phyloP scores from a whole-genome alignment of 192 early-diverging fungal species.

The Podila clonocystis region DNA sequence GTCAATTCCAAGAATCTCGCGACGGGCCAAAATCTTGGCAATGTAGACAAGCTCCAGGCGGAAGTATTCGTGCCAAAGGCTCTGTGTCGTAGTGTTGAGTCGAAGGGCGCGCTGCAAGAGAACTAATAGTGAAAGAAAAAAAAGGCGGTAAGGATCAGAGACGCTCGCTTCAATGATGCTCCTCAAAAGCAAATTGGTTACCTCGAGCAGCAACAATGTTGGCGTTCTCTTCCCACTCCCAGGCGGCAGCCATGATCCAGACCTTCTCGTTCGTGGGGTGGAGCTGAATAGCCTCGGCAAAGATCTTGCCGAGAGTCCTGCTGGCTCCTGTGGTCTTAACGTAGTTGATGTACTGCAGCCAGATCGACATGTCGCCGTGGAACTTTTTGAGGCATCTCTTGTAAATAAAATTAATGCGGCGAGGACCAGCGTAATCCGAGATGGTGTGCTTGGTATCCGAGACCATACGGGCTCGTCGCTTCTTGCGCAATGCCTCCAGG shows the following conservation, averaged over 20 bases:
- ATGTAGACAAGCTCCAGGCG: slow-evolving; percentile 90
- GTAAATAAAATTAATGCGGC: slow-evolving; percentile 84
- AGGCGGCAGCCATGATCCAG: slow-evolving; percentile 93
- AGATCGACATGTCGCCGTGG: slow-evolving; percentile 79
- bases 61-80: slow-evolving; percentile 95
- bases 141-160: neutral
- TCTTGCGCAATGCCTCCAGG: slow-evolving; percentile 82
- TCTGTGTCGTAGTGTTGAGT: slow-evolving; percentile 74
- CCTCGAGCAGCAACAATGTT: slow-evolving; percentile 83
- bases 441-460: slow-evolving; percentile 61
- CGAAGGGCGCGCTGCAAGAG: slow-evolving; percentile 89
- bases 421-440: slow-evolving; percentile 78
- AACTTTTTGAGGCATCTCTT: slow-evolving; percentile 82
- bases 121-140: slow-evolving; percentile 45
- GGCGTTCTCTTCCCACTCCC: slow-evolving; percentile 87
- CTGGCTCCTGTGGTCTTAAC: slow-evolving; percentile 61
- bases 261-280: slow-evolving; percentile 85
- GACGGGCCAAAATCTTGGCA: slow-evolving; percentile 84
- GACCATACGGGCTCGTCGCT: slow-evolving; percentile 75
- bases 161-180: no score
- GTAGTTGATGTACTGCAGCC: slow-evolving; percentile 94
- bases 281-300: slow-evolving; percentile 85
- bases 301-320: slow-evolving; percentile 76
- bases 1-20: slow-evolving; percentile 80
- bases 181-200: slow-evolving; percentile 17